A percentile compares a stretch with the other conserved stretches of the same genome.
phyloP scores from a whole-genome alignment of 2,329 filamentous ascomycete genomes.

The Botrytis deweyae region DNA sequence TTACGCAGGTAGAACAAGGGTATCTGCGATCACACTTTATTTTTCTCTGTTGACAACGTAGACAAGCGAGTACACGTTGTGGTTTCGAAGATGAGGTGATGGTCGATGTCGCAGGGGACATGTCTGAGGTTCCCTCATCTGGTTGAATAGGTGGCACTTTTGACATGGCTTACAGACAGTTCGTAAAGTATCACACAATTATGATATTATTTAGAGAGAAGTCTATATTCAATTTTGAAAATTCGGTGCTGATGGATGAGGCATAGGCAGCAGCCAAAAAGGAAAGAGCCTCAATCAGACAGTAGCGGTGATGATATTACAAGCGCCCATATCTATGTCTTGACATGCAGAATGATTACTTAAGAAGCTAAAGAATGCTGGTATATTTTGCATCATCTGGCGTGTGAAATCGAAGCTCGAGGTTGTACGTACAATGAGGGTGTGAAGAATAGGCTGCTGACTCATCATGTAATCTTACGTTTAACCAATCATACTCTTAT shows the following conservation, averaged over 20 bases:
- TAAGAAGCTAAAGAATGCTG: not conserved
- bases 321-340: not conserved
- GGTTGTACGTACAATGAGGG: not conserved
- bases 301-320: not conserved
- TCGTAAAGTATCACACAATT: not conserved
- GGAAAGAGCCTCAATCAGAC: not conserved
- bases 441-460: not conserved
- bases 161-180: not conserved
- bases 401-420: not conserved
- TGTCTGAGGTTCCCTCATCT: not conserved
- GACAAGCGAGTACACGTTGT: slow-evolving; percentile 51
- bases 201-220: not conserved
- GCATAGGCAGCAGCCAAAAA: not conserved
- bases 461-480: not conserved
- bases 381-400: not conserved
- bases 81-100: slow-evolving; percentile 22
- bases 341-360: not conserved
- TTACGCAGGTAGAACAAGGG: slow-evolving; percentile 69
- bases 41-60: slow-evolving; percentile 74
- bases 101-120: not conserved
- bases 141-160: not conserved
- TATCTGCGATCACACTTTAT: slow-evolving; percentile 72
- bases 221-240: not conserved
- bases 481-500: not conserved
- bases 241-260: not conserved